phyloP scores from a whole-genome alignment of 257 asterid genomes.

The Solanum medicagineum region DNA sequence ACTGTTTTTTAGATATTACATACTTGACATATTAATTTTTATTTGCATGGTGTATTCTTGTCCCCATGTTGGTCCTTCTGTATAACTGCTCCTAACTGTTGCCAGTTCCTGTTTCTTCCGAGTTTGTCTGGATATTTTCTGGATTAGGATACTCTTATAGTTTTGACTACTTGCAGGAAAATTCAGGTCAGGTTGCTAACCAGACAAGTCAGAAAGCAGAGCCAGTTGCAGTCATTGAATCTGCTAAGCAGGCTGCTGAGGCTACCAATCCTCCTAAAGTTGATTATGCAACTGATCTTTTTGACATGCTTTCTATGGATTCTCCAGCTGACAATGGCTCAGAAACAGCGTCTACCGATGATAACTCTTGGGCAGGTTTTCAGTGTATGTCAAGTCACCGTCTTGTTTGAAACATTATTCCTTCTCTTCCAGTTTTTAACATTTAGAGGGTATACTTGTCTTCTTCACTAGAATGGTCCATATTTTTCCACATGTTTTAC shows the following conservation, averaged over 20 bases:
- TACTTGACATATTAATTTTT: neutral
- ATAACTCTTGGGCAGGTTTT: slow-evolving; percentile 83
- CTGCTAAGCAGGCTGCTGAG: slow-evolving; percentile 34
- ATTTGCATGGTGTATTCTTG: neutral
- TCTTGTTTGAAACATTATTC: neutral
- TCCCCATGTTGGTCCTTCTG: neutral
- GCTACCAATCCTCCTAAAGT: slow-evolving; percentile 53
- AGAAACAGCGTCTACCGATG: slow-evolving; percentile 50
- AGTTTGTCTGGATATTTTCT: neutral
- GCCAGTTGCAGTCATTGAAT: slow-evolving; percentile 33
- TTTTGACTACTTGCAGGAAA: slow-evolving; percentile 38
- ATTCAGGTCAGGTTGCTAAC: slow-evolving; percentile 40
- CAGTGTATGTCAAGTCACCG: slow-evolving; percentile 50
- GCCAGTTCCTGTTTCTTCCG: neutral
- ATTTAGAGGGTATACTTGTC: neutral
- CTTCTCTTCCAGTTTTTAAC: neutral
- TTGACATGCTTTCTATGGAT: slow-evolving; percentile 76
- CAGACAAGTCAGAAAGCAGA: slow-evolving; percentile 46
- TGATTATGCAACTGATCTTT: slow-evolving; percentile 89
- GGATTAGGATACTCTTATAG: neutral
- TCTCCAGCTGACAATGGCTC: slow-evolving; percentile 45
- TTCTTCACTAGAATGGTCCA: neutral
- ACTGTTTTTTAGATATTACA: neutral
- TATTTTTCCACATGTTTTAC: neutral
- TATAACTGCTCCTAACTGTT: neutral